Evolutionary conservation across 2,329 filamentous ascomycete genomes (phyloP), one percentile per base, ranked within the genome.

Genomic region (Lecanoromycetidae sp.): DNA sequence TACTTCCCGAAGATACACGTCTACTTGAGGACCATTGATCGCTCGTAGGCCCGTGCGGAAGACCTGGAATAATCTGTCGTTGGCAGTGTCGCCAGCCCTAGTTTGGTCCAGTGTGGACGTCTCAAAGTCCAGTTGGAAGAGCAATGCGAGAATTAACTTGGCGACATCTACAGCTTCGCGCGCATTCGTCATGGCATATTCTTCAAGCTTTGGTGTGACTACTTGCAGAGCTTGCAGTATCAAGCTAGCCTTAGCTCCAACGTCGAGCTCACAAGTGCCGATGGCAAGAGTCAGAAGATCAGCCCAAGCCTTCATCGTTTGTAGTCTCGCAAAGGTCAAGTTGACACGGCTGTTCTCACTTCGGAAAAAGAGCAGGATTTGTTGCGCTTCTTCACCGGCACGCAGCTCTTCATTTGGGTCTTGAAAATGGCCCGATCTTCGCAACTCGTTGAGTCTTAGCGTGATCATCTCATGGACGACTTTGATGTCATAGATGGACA

Each of bases 51-150:
- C 88, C 32, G 87, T 77, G 53, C 94, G 84, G 71, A 98, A 95
- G 3, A 96, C 75, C 59, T 94, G 84, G 60, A 87, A 88, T 0
- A 96, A 73, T 58, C 91, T 86, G 61, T 96, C 90, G 60, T 87
- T 84, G 27, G 91, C 79, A 22, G 90, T 72, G 60, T 87, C 86
- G 29, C 82, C 71, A 44, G 68, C 69, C 38, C 64, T 61, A 10
- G 66, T 68, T 53, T 66, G 64, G 44, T 68, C 68, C 25, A 66
- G 53, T 19, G 57, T 60, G 12, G 63, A 56, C 17, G 59, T 53
- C 32, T 61, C 60, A 25, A 61, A 60, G 19, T 64, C 63, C 34
- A 71, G 58, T 40, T 63, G 65, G 60, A 80, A 83, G 3, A 88
- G 71, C 2, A 91, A 68, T 17, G 81, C 73, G 58, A 81, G 80